Conservation (phyloP, 768 basidiomycete genomes). For the Royoungia palumana region DNA sequence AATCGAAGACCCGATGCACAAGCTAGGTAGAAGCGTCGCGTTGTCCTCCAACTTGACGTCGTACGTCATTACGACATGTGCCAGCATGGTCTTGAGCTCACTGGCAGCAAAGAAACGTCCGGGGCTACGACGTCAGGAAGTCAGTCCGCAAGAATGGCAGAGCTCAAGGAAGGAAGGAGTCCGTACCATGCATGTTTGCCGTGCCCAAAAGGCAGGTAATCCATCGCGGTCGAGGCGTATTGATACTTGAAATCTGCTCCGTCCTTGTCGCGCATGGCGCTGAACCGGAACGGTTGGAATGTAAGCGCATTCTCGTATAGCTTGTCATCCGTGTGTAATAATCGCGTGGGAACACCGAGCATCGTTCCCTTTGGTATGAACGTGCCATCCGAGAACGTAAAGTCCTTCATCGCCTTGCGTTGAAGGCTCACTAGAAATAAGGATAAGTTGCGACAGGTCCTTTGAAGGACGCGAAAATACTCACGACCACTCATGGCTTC, state of each 20-base stretch:
- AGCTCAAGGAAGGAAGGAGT: not conserved
- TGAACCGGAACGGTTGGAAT: slow-evolving; percentile 37
- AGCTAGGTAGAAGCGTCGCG: not conserved
- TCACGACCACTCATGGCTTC: slow-evolving; percentile 26
- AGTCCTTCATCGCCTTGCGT: slow-evolving; percentile 29
- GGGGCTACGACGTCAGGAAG: not conserved
- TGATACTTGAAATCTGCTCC: slow-evolving; percentile 32
- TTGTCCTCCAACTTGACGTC: slow-evolving; percentile 4
- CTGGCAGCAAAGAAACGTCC: slow-evolving; percentile 15
- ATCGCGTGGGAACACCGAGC: slow-evolving; percentile 17
- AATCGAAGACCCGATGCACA: not conserved
- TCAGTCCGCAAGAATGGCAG: too few relatives aligned
- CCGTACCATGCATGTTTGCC: slow-evolving; percentile 15
- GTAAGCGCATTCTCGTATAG: slow-evolving; percentile 32
- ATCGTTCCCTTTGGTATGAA: slow-evolving; percentile 30
- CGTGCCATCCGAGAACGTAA: slow-evolving; percentile 32
- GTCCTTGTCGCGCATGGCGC: slow-evolving; percentile 25
- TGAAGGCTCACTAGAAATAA: slow-evolving; percentile 9
- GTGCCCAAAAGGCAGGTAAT: slow-evolving; percentile 38
- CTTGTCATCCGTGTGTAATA: slow-evolving; percentile 15
- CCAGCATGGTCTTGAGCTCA: slow-evolving; percentile 14
- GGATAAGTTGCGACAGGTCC: slow-evolving; percentile 21
- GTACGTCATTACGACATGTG: slow-evolving; percentile 12
- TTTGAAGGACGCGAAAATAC: not conserved
- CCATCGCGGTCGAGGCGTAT: slow-evolving; percentile 31